phyloP scores from a whole-genome alignment of 2,329 filamentous ascomycete species.

The Nigrospora osmanthi region DNA sequence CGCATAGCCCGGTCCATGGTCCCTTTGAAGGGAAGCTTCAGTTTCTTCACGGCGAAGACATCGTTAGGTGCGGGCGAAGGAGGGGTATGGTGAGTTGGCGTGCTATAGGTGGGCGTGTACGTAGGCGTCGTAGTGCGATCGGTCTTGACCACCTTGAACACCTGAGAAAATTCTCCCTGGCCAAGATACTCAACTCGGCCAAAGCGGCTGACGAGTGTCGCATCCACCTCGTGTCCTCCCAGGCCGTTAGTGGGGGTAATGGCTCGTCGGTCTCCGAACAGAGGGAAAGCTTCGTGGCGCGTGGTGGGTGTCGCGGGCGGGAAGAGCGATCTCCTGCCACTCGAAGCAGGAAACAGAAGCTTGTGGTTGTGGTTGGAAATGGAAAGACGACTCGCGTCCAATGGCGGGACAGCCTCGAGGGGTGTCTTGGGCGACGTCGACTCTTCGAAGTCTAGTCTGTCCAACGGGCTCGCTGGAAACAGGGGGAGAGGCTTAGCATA shows the following conservation, averaged over 20 bases:
- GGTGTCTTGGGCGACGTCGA: conserved; percentile 66
- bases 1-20: conserved; percentile 74
- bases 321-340: conserved; percentile 30
- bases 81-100: conserved; percentile 41
- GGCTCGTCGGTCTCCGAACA: conserved; percentile 51
- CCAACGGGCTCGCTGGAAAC: conserved; percentile 54
- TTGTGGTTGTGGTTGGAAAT: conserved; percentile 56
- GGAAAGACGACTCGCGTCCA: conserved; percentile 75
- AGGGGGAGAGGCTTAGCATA: conserved; percentile 45
- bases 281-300: conserved; percentile 46
- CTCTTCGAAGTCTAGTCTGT: conserved; percentile 42
- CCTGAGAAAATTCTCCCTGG: conserved; percentile 86
- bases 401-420: conserved; percentile 62
- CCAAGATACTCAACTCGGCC: conserved; percentile 74
- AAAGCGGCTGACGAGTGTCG: conserved; percentile 66
- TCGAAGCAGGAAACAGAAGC: conserved; percentile 27
- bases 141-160: conserved; percentile 65
- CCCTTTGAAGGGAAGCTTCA: conserved; percentile 71
- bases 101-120: conserved; percentile 32
- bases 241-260: conserved; percentile 65
- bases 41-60: conserved; percentile 92
- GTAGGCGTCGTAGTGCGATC: conserved; percentile 29
- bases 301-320: conserved; percentile 79
- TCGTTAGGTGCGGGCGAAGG: conserved; percentile 45
- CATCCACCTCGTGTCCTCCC: conserved; percentile 67